These are phyloP conservation scores for Ochromonadaceae sp. DNA, from an alignment of 352 stramenopile species.

Conservation along the genomic window DNA sequence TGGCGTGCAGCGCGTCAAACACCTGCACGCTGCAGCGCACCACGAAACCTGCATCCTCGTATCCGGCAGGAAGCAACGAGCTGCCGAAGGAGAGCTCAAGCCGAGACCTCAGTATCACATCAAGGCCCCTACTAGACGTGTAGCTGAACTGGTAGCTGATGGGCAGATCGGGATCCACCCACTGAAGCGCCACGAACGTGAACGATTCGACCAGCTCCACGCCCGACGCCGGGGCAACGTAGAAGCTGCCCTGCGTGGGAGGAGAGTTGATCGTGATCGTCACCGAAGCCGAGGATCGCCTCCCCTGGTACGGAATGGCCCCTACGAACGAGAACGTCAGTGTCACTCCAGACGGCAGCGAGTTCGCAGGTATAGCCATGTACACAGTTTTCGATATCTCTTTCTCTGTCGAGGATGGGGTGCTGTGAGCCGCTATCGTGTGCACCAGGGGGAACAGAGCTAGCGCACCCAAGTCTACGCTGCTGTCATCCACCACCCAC, in stretches of 20 bases:
- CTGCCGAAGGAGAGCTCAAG: not conserved
- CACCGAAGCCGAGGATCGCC: not conserved
- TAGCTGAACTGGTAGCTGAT: conserved; percentile 6
- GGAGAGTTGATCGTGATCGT: not conserved
- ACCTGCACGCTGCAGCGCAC: too few species aligned
- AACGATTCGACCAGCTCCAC: not conserved
- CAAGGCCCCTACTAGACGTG: not conserved
- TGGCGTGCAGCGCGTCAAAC: too few species aligned
- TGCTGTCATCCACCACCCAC: too few species aligned
- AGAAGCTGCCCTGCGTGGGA: not conserved
- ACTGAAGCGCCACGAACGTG: not conserved
- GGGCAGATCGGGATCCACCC: conserved; percentile 13
- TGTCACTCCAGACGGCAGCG: not conserved
- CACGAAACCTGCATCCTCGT: too few species aligned
- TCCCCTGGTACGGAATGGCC: not conserved
- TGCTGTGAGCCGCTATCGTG: too few species aligned
- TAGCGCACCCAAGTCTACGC: too few species aligned
- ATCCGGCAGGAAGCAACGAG: not conserved
- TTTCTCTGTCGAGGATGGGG: too few species aligned
- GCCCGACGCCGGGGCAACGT: not conserved
- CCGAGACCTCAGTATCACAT: not conserved
- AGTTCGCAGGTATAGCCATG: not conserved
- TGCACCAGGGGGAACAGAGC: too few species aligned
- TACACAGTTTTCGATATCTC: too few species aligned
- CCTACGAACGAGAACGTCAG: not conserved